Evolutionary conservation across 306 rosid species (phyloP), one percentile per base, ranked within the genome.

Genomic region (Phaseolus lunatus): DNA sequence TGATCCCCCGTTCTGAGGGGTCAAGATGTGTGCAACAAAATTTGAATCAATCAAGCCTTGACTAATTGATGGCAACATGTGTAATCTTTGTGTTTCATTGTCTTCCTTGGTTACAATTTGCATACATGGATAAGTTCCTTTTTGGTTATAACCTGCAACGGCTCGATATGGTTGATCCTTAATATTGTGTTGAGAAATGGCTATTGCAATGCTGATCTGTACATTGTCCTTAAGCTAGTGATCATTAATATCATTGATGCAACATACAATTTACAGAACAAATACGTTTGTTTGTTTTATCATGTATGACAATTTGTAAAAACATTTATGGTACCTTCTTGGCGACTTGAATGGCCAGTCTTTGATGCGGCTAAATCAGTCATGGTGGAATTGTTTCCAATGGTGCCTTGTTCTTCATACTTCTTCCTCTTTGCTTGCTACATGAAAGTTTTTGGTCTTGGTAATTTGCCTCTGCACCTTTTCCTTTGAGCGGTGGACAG

Each of bases 31-130:
- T 44, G 80, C 57, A 33, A 35, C 59, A 56, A 41, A 75, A 23
- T 72, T 67, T 75, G 80, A 67, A 31, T 76, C 44, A 48, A 61
- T 70, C 73, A 22, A 70, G 61, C 81, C 53, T 71, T 76, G 73
- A 76, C 62, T 50, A 29, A 26, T 49, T 48, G 69, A 35, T 68
- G 39, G 57, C 64, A 23, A 67, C 72, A 37, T 59, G 29, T 9
- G 29, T 9, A 18, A 47, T 66, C 67, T 16, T 65, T 67, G 0
- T 68, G 43, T 33, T 57, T 43, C 43, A 20, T 66, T 54, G 69
- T 64, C 68, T 64, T 50, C 0, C 26, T 66, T 23, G 57, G 31
- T 16, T 44, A 67, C 31, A 49, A 52, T 65, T 39, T n/a, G 44
- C 73, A 66, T 15, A 29, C 74, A 77, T 63, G 80, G 23, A 75